phyloP scores from a whole-genome alignment of 306 rosid genomes.

The Sindora glabra region DNA sequence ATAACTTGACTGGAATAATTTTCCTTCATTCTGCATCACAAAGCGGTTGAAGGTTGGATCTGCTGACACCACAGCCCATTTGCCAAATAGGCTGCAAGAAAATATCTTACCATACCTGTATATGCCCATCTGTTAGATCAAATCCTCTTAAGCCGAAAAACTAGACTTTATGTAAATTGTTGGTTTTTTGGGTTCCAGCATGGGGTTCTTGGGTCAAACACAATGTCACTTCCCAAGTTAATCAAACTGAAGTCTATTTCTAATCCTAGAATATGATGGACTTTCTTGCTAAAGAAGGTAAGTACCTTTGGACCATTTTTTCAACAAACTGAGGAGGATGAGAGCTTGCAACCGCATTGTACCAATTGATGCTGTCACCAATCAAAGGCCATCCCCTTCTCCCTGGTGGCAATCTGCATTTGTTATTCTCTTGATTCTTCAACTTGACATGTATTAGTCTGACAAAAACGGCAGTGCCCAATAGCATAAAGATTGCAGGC shows the following conservation, averaged over 20 bases:
- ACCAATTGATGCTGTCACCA: conserved; percentile 89
- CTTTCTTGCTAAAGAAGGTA: conserved; percentile 5
- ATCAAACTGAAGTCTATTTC: neutral
- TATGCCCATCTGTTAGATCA: conserved; percentile 11
- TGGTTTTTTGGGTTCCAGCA: no score
- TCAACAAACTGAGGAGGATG: conserved; percentile 82
- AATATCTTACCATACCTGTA: conserved; percentile 90
- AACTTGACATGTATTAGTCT: conserved; percentile 16
- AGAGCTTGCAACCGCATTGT: conserved; percentile 81
- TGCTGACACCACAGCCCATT: conserved; percentile 79
- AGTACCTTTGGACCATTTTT: conserved; percentile 74
- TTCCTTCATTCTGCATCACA: conserved; percentile 89
- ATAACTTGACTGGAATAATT: conserved; percentile 62
- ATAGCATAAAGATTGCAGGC: conserved; percentile 17
- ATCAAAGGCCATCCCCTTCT: conserved; percentile 87
- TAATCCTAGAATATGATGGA: conserved; percentile 2
- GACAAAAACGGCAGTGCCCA: conserved; percentile 25
- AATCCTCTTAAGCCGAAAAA: no score
- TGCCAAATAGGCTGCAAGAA: conserved; percentile 78
- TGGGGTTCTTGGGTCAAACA: no score
- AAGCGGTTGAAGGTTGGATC: conserved; percentile 81
- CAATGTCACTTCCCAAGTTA: neutral
- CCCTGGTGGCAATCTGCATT: conserved; percentile 63
- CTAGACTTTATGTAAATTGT: no score
- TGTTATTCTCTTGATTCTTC: conserved; percentile 12